phyloP scores from a whole-genome alignment of 2,329 filamentous ascomycete species.

The Amauroascus niger region DNA sequence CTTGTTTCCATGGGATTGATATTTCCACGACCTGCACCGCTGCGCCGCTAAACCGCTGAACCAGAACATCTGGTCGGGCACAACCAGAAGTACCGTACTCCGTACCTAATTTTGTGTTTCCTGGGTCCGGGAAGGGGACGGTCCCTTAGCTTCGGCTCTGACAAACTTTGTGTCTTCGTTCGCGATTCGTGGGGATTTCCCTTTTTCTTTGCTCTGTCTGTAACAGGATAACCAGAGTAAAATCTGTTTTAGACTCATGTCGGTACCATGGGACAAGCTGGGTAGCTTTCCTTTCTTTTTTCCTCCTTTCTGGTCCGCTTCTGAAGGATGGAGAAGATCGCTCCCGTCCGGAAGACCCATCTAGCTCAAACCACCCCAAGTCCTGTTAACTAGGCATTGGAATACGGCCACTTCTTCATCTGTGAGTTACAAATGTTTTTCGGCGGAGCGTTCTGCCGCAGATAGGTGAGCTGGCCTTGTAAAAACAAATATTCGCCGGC shows the following conservation, averaged over 20 bases:
- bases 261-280: constrained; percentile 1
- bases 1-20: background rate
- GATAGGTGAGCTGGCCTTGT: background rate
- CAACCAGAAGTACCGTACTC: background rate
- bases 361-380: background rate
- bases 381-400: background rate
- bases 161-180: constrained; percentile 16
- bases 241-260: background rate
- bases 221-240: background rate
- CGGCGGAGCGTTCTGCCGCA: background rate
- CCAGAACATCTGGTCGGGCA: background rate
- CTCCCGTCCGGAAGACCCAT: constrained; percentile 11
- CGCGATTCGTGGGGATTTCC: background rate
- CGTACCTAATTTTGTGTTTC: background rate
- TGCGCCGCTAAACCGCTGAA: background rate
- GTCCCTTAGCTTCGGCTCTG: constrained; percentile 12
- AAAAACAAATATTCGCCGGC: background rate
- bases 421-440: background rate
- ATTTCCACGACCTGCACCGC: constrained; percentile 5
- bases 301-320: constrained; percentile 11
- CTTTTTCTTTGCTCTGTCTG: constrained; percentile 2
- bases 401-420: background rate
- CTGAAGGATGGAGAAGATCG: constrained; percentile 16
- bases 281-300: background rate
- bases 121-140: constrained; percentile 9